Evolutionary conservation across 176 grass and related monocot species (phyloP).

Genomic region (Lolium perenne): DNA sequence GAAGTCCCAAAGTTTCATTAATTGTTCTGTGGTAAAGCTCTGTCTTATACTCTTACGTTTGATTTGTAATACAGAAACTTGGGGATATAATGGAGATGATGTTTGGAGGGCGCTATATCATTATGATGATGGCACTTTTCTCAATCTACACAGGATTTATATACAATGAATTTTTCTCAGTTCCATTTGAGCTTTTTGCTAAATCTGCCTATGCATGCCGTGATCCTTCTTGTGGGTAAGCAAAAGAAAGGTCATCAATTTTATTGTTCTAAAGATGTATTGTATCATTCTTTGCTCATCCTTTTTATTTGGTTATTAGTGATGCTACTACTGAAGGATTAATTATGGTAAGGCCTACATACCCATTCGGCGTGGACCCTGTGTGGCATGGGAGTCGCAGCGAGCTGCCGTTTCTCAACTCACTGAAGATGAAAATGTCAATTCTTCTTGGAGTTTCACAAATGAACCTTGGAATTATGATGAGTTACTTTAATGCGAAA

Average conservation of each 20-base stretch:
- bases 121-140: slow-evolving; percentile 93
- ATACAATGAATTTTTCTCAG: slow-evolving; percentile 99
- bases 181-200: slow-evolving; percentile 91
- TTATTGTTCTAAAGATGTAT: not conserved
- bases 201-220: slow-evolving; percentile 88
- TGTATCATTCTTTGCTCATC: slow-evolving; percentile 35
- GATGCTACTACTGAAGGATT: slow-evolving; percentile 73
- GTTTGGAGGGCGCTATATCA: slow-evolving; percentile 95
- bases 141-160: slow-evolving; percentile 96
- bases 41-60: slow-evolving; percentile 43
- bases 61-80: slow-evolving; percentile 69
- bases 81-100: slow-evolving; percentile 98
- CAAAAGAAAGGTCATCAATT: not conserved
- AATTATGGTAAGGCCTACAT: slow-evolving; percentile 70
- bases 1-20: slow-evolving; percentile 1
- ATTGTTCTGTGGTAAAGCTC: not conserved
- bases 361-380: slow-evolving; percentile 94
- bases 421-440: slow-evolving; percentile 99
- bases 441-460: slow-evolving; percentile 93
- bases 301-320: slow-evolving; percentile 46
- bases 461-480: slow-evolving; percentile 94
- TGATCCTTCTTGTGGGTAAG: slow-evolving; percentile 88
- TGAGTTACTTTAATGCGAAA: slow-evolving; percentile 96
- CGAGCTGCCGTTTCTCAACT: slow-evolving; percentile 91
- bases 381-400: slow-evolving; percentile 86